Evolutionary conservation across 768 basidiomycete species (phyloP), one percentile per base, ranked within the genome.

Genomic region (Dendrothele bispora): DNA sequence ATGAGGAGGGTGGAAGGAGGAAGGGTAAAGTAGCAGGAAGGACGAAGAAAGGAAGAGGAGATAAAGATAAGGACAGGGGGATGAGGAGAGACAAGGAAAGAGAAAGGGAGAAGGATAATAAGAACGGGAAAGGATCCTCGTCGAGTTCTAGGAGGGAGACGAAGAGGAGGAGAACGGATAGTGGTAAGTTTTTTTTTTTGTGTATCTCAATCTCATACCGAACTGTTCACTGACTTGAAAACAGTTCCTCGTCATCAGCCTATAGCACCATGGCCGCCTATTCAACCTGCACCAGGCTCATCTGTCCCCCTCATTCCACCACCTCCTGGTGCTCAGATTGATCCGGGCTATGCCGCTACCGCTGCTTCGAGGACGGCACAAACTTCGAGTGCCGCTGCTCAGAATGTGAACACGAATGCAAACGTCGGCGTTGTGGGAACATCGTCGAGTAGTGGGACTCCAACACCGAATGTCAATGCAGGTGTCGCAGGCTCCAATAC

Each of bases 311-410:
- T n/a, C n/a, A 54, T 55, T 21, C 55, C 57, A 20, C 57, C 55
- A 4, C 57, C 57, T 21, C 57, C 57, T 15, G 57, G 55, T 6
- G 55, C 57, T 20, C 46, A 45, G 30, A 56, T 56, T 40, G 46
- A 28, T 28, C 46, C 46, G 27, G 25, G 37, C 4, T 29, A 38
- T 25, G 26, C 50, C 17, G 38, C 26, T 21, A 29, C 21, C 20
- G 28, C 22, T 27, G 32, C 25, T 6, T 17, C 4, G 5, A 15
- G 21, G 38, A 26, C 35, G 15, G 14, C 35, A n/a, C 3, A n/a
- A 20, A 22, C 3, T 21, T n/a, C 25, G 22, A 17, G 25, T 12
- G 7, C n/a, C n/a, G n/a, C n/a, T 39, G n/a, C 25, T 17, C 17
- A n/a, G 22, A 39, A 10, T 4, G 38, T 29, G 17, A 39, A n/a